Evolutionary conservation across 257 asterid species (phyloP), one percentile per base, ranked within the genome.

Genomic region (Solanum etuberosum): DNA sequence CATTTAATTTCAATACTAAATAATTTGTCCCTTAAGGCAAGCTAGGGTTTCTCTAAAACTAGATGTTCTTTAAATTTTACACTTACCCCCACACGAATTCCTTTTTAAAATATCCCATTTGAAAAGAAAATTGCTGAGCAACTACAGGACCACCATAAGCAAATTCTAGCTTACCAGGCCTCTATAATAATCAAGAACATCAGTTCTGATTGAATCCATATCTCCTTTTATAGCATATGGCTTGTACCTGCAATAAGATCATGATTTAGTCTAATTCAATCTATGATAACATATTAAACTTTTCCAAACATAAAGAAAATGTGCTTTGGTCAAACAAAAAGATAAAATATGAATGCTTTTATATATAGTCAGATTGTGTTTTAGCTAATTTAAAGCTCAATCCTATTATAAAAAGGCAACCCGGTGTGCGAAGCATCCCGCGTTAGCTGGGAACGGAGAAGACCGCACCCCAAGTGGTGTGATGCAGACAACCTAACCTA

Each of bases 211-310:
- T 4, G 99, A 97, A 91, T 97, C 99, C 98, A 96, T 88, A 88
- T 96, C 98, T 86, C 99, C 99, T 90, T 95, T 97, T 72, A 97
- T 95, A 61, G 89, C 90, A 90, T 94, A 96, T 67, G 99, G 99
- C 90, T 91, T 93, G 88, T 91, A 95, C 96, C 99, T 95, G 90
- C 70, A 89, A 83, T 86, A 89, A 21, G 87, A 76, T 77, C 78
- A 89, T 16, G 23, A 74, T 54, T 81, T 37, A 84, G 77, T 14
- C 67, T 23, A 51, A 29, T 37, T 34, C 57, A 68, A 54, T 71
- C 43, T 48, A 29, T 43, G 10, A 80, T 18, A 23, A 80, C 42
- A 9, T n/a, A 48, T 27, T 5, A 78, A 27, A 16, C 0, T 9
- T 14, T 15, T 80, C 29, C 27, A 48, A 29, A 48, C 21, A 43